Evolutionary conservation across 345 rosid genomes (phyloP).

Genomic region (Cochlearia excelsa): DNA sequence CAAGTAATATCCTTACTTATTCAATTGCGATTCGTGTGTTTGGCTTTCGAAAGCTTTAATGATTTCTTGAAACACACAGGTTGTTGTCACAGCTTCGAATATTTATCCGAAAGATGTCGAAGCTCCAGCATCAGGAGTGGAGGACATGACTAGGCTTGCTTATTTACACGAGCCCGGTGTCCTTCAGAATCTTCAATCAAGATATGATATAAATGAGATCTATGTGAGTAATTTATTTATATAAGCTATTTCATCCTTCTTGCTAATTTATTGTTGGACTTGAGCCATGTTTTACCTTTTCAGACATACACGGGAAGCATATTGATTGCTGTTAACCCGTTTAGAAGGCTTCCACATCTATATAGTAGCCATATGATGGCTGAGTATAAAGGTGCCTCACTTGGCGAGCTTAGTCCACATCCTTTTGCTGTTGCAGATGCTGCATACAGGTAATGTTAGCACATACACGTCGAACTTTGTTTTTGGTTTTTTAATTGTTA

Average conservation of each 20-base stretch:
- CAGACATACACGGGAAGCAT: conserved; percentile 97
- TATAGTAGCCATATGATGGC: conserved; percentile 97
- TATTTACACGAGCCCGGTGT: conserved; percentile 99
- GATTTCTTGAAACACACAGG: conserved; percentile 41
- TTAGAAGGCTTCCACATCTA: conserved; percentile 87
- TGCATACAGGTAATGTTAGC: conserved; percentile 70
- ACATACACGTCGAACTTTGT: not conserved
- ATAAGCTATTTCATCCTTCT: not conserved
- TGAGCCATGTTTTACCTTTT: conserved; percentile 18
- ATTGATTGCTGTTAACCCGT: conserved; percentile 97
- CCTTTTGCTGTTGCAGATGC: conserved; percentile 99
- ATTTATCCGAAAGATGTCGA: conserved; percentile 80
- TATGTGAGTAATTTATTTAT: conserved; percentile 57
- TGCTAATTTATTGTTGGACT: conserved; percentile 6
- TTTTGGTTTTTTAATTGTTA: not conserved
- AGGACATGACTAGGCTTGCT: conserved; percentile 98
- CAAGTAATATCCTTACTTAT: conserved; percentile 47
- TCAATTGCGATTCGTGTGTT: conserved; percentile 4
- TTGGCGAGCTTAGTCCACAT: conserved; percentile 98
- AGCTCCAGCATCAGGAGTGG: conserved; percentile 92
- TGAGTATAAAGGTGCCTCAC: conserved; percentile 88
- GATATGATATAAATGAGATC: conserved; percentile 98
- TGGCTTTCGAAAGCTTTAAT: conserved; percentile 2
- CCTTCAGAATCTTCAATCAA: conserved; percentile 84
- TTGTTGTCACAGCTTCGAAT: conserved; percentile 62